phyloP scores from a whole-genome alignment of 2,329 filamentous ascomycete genomes.

The Cladosporium sp. region DNA sequence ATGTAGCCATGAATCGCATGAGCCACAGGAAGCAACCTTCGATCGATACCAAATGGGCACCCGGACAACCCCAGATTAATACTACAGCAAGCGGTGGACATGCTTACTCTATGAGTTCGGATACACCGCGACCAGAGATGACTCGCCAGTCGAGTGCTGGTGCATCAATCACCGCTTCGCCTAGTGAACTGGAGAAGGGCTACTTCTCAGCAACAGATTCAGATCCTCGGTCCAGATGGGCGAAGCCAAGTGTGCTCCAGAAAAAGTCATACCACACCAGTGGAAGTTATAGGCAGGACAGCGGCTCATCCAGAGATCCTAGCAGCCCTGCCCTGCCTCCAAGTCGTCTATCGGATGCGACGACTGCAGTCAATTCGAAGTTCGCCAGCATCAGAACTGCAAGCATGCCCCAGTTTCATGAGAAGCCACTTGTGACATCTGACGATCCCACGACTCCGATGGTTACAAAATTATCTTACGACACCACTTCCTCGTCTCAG shows the following conservation, averaged over 20 bases:
- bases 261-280: conserved; percentile 60
- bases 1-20: conserved; percentile 31
- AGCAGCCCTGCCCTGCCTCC: conserved; percentile 26
- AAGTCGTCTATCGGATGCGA: conserved; percentile 24
- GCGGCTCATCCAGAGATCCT: conserved; percentile 8
- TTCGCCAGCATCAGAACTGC: conserved; percentile 32
- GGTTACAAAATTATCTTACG: conserved; percentile 60
- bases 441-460: conserved; percentile 53
- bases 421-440: conserved; percentile 42
- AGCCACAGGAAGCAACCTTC: conserved; percentile 58
- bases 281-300: background rate
- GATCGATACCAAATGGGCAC: conserved; percentile 59
- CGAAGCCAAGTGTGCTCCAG: conserved; percentile 68
- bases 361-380: conserved; percentile 30
- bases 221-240: conserved; percentile 70
- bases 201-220: conserved; percentile 91
- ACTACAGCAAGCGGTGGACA: conserved; percentile 25
- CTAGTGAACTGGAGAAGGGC: conserved; percentile 74
- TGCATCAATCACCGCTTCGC: conserved; percentile 28
- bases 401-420: conserved; percentile 30
- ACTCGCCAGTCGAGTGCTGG: conserved; percentile 5
- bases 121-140: conserved; percentile 8
- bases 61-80: conserved; percentile 26
- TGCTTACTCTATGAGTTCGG: conserved; percentile 17
- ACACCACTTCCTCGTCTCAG: conserved; percentile 37